phyloP scores from a whole-genome alignment of 2,329 filamentous ascomycete species.

The Aspergillus brasiliensis region DNA sequence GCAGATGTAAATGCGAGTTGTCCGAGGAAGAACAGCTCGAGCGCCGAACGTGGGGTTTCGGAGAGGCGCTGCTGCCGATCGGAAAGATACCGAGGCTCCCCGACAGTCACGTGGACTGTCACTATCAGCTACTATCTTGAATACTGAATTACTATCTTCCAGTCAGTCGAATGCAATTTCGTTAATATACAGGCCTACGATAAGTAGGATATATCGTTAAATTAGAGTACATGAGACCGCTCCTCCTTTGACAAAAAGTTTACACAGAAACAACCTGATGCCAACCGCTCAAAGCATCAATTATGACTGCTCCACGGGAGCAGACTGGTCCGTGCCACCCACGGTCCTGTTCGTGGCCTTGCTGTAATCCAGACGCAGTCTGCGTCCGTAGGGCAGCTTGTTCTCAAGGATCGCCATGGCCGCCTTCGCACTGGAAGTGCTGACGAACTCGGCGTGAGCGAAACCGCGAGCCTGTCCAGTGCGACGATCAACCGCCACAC shows the following conservation, averaged over 20 bases:
- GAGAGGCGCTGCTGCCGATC: conserved; percentile 22
- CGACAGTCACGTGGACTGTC: conserved; percentile 23
- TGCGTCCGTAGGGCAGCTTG: conserved; percentile 66
- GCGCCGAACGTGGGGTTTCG: conserved; percentile 29
- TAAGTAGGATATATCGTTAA: background rate
- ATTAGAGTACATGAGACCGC: background rate
- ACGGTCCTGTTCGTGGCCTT: conserved; percentile 9
- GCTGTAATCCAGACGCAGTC: conserved; percentile 67
- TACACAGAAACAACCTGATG: too few relatives aligned
- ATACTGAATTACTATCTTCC: background rate
- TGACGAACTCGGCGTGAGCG: conserved; percentile 77
- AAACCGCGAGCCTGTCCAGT: conserved; percentile 83
- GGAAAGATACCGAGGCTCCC: conserved; percentile 26
- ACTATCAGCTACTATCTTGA: background rate
- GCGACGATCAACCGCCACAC: conserved; percentile 78
- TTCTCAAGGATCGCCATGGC: conserved; percentile 60
- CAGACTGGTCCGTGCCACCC: background rate
- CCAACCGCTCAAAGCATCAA: too few relatives aligned
- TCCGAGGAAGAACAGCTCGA: conserved; percentile 11
- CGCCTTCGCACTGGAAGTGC: conserved; percentile 64
- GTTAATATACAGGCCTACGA: too few relatives aligned
- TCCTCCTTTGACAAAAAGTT: background rate
- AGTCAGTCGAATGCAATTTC: too few relatives aligned
- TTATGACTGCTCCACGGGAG: too few relatives aligned
- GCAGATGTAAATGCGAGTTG: conserved; percentile 5